phyloP scores from a whole-genome alignment of 805 yeast genomes.

The Helenozyma baotianmanensis region DNA sequence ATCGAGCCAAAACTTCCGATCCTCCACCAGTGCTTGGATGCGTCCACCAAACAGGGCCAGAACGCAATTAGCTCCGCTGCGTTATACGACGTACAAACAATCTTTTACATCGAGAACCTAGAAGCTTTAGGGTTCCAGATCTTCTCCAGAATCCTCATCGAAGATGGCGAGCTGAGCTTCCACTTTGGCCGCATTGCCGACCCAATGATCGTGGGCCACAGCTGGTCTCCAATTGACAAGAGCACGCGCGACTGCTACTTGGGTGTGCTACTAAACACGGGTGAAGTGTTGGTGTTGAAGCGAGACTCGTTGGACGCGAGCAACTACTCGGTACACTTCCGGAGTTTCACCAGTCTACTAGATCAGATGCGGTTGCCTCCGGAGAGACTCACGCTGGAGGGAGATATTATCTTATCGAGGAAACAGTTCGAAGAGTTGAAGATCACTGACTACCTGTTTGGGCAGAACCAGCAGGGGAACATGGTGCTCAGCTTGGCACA shows the following conservation, averaged over 20 bases:
- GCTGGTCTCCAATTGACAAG: constrained; percentile 27
- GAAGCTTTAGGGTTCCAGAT: constrained; percentile 28
- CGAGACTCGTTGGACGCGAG: constrained; percentile 21
- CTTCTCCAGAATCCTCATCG: constrained; percentile 21
- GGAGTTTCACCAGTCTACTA: constrained; percentile 24
- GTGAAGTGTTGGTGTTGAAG: constrained; percentile 31
- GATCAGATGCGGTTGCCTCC: constrained; percentile 18
- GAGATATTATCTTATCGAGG: constrained; percentile 18
- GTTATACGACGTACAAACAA: constrained; percentile 21
- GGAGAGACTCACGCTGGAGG: constrained; percentile 13
- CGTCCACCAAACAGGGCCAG: background rate
- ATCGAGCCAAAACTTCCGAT: constrained; percentile 37
- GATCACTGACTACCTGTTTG: constrained; percentile 26
- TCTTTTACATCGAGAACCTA: constrained; percentile 25
- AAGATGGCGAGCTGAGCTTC: constrained; percentile 25
- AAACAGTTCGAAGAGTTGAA: constrained; percentile 20
- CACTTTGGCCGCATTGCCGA: constrained; percentile 28
- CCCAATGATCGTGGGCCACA: constrained; percentile 29
- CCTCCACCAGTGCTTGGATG: constrained; percentile 23
- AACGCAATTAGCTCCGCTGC: constrained; percentile 8
- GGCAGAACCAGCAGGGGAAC: constrained; percentile 5
- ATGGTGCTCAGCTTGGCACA: constrained; percentile 12
- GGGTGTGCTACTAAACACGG: constrained; percentile 34
- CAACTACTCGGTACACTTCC: constrained; percentile 21
- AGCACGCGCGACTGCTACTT: constrained; percentile 25